These are phyloP conservation scores for Brassica napus DNA, from an alignment of 345 rosid genomes.

Conservation along the genomic window Da-Ae NC_063446.1:2479001-2479500, in stretches of 20 bases:
- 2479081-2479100: background rate
- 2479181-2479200: too few relatives aligned
- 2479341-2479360: background rate
- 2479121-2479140: background rate
- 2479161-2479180: background rate
- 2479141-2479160: background rate
- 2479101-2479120: background rate
- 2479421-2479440: constrained; percentile 81
- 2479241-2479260: too few relatives aligned
- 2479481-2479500: constrained; percentile 99
- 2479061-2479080: constrained; percentile 26
- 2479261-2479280: background rate
- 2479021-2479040: constrained; percentile 53
- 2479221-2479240: too few relatives aligned
- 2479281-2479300: background rate
- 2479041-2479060: constrained; percentile 48
- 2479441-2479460: constrained; percentile 99
- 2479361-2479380: background rate
- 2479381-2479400: constrained; percentile 36
- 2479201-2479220: too few relatives aligned
- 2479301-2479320: background rate
- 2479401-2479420: constrained; percentile 60
- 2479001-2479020: constrained; percentile 55
- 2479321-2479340: background rate
- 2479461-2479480: constrained; percentile 99